Conservation (phyloP, 495 filamentous ascomycete genomes). For the Trichoderma parareesei region DNA sequence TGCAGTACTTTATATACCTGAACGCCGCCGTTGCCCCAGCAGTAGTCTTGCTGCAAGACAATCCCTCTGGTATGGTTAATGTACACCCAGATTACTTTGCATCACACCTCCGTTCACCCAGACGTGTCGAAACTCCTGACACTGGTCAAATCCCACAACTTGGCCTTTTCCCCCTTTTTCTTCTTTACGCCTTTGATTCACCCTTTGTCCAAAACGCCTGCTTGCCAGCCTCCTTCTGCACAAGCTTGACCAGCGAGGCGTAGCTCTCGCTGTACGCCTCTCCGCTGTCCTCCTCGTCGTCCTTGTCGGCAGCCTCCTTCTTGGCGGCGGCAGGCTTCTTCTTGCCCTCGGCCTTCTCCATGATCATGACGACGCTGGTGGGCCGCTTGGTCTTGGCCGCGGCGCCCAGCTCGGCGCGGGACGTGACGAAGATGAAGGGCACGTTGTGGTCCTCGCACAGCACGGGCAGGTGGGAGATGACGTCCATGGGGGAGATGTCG, state of each 20-base stretch:
- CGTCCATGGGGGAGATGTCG: conserved; percentile 95
- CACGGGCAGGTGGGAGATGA: conserved; percentile 93
- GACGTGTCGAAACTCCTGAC: background rate
- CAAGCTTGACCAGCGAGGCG: conserved; percentile 63
- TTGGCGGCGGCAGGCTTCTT: conserved; percentile 33
- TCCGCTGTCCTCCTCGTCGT: conserved; percentile 39
- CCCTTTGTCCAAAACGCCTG: conserved; percentile 17
- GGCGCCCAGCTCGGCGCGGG: conserved; percentile 81
- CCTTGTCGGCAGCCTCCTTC: conserved; percentile 34
- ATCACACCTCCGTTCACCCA: background rate
- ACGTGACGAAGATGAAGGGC: conserved; percentile 85
- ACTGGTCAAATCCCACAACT: background rate
- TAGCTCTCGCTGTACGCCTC: conserved; percentile 68
- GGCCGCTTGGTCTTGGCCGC: conserved; percentile 90
- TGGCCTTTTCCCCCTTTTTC: background rate
- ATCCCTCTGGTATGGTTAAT: conserved; percentile 8
- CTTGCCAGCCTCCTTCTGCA: conserved; percentile 57
- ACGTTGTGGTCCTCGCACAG: conserved; percentile 96
- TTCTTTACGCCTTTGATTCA: conserved; percentile 4
- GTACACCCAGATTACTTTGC: conserved; percentile 9
- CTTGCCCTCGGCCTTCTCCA: conserved; percentile 47
- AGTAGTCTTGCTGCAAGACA: conserved; percentile 6
- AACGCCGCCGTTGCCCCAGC: conserved; percentile 9
- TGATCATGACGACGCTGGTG: conserved; percentile 88
- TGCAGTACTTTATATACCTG: conserved; percentile 8